Conservation (phyloP, 2,329 filamentous ascomycete species). For the Nannizzia gypsea region DNA sequence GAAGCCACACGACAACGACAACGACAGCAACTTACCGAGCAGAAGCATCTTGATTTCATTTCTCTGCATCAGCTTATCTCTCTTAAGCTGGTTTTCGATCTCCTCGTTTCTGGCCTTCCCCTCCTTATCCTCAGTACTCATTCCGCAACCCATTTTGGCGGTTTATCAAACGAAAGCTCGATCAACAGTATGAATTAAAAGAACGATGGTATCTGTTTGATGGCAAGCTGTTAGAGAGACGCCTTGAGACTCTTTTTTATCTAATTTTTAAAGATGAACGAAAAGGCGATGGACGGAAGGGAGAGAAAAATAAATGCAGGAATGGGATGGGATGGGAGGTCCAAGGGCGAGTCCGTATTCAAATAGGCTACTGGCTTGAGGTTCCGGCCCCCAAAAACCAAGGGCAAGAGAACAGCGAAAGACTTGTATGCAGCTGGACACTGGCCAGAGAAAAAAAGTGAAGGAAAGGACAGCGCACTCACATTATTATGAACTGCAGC, state of each 20-base stretch:
- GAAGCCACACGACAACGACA: not conserved
- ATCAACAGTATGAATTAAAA: not conserved
- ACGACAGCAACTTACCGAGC: slow-evolving; percentile 59
- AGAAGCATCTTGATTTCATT: slow-evolving; percentile 99
- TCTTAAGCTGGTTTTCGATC: slow-evolving; percentile 98
- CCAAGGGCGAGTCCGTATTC: not conserved
- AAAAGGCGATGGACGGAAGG: too few species aligned
- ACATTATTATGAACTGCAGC: not conserved
- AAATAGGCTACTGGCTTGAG: not conserved
- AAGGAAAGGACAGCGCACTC: not conserved
- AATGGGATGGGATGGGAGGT: not conserved
- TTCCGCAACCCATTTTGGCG: slow-evolving; percentile 94
- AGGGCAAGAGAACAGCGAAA: not conserved
- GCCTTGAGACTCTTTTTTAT: not conserved
- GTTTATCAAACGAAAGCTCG: slow-evolving; percentile 13
- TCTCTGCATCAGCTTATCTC: slow-evolving; percentile 95
- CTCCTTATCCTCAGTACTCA: slow-evolving; percentile 99
- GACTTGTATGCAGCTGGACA: too few species aligned
- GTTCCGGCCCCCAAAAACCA: not conserved
- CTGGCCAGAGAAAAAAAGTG: not conserved
- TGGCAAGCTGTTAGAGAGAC: not conserved
- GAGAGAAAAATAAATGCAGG: not conserved
- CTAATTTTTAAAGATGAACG: too few species aligned
- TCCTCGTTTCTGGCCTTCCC: slow-evolving; percentile 99
- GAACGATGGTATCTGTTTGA: not conserved